Evolutionary conservation across 371 early-diverging fungal species (phyloP).

Genomic region (Dichotomocladium elegans): DNA sequence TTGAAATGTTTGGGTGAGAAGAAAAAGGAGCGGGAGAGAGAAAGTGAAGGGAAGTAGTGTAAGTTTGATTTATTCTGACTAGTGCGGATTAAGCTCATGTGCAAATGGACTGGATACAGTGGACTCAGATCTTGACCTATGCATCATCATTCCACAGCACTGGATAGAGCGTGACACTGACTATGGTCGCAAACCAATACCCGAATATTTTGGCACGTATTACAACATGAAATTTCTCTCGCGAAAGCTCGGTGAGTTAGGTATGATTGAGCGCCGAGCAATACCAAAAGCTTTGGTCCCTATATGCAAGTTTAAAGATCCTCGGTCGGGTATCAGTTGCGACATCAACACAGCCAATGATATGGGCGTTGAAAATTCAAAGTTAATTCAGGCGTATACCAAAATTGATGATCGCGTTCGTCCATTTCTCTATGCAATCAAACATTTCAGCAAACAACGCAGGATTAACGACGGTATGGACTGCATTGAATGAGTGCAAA

Average conservation of each 20-base stretch:
- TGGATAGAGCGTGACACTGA: not conserved
- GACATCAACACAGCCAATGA: constrained; percentile 56
- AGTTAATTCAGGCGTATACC: constrained; percentile 50
- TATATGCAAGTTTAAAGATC: constrained; percentile 67
- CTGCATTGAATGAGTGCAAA: too few relatives aligned
- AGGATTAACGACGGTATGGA: constrained; percentile 45
- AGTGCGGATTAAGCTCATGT: constrained; percentile 17
- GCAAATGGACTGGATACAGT: constrained; percentile 19
- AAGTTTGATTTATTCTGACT: not conserved
- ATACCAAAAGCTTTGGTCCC: constrained; percentile 48
- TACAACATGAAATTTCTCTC: constrained; percentile 25
- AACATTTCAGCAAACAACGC: constrained; percentile 46
- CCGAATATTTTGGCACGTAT: not conserved
- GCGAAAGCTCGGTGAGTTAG: constrained; percentile 1
- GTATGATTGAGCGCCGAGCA: constrained; percentile 21
- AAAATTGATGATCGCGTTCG: constrained; percentile 49
- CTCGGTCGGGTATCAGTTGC: constrained; percentile 34
- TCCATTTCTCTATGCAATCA: constrained; percentile 52
- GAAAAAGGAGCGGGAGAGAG: not conserved
- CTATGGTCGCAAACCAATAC: not conserved
- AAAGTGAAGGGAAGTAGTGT: not conserved
- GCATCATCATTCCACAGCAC: constrained; percentile 27
- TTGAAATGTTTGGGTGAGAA: constrained; percentile 27
- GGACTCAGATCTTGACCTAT: constrained; percentile 27
- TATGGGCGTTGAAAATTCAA: constrained; percentile 56